Base-by-base conservation (phyloP, 208 protist species). In the Lotmaria passim region DNA sequence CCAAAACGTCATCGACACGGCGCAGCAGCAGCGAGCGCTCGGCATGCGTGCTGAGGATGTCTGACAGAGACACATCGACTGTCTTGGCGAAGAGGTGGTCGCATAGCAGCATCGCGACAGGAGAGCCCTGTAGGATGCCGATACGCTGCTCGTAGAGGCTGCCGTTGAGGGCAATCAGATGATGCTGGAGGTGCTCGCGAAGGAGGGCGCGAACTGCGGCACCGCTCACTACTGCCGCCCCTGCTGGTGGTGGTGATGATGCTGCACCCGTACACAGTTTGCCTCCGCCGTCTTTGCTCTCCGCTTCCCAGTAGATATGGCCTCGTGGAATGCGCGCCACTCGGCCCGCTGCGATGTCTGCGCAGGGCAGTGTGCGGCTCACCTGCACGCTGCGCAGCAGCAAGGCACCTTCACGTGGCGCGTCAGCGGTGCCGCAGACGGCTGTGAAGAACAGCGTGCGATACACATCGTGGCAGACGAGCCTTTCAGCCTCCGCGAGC, bases 41-140 rank as follows among this genome's bases (percentile, higher is more conserved):
- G 26, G 75, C 50, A 65, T 86, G 78, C 46, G 69, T 66, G 60
- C 66, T 52, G 30, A 79, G 73, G 26, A 79, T 46, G 19, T 44
- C 3, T 21, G 66, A 66, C 21, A 79, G 52, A n/a, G 28, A 38
- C 19, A 58, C 60, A 28, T 86, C 81, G 23, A 86, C 70, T 10
- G 43, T 34, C n/a, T 65, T 15, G 17, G 55, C 48, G 39, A 95
- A 67, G 33, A 95, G 63, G 7, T 59, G 63, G 51, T 95, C 81
- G 53, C 90, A 95, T 12, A 95, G 64, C 43, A 95, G 78, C 83
- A 89, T 90, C 23, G 85, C 79, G 28, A 95, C 87, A 0, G 90
- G 73, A 31, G 87, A 91, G 57, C 90, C 90, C 68, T 95, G 90
- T 31, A 72, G 44, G 36, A 95, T 87, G 26, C 90, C 90, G 4